A percentile compares a stretch with the other conserved stretches of the same genome.
Conservation (phyloP, 1,284 basidiomycete species). For the Boletellus deceptivus region DNA sequence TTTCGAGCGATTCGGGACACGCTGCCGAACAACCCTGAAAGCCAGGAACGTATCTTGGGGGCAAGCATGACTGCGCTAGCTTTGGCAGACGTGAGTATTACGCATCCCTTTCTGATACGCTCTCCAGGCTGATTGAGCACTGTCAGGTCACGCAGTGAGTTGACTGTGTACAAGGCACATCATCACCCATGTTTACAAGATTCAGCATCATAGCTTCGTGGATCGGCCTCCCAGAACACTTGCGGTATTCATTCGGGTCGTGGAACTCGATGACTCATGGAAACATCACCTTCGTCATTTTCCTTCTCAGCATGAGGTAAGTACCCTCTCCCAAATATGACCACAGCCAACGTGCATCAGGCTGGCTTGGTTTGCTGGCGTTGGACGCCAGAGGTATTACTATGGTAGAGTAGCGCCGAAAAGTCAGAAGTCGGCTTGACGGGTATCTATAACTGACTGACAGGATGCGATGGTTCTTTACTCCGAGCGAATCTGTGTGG, state of each 20-base stretch:
- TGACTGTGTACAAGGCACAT: background rate
- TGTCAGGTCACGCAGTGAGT: slow-evolving; percentile 56
- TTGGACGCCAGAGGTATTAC: slow-evolving; percentile 59
- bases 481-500: slow-evolving; percentile 27
- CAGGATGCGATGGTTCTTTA: background rate
- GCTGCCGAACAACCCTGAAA: slow-evolving; percentile 54
- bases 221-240: slow-evolving; percentile 53
- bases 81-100: slow-evolving; percentile 65
- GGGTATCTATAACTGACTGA: background rate
- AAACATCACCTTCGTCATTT: slow-evolving; percentile 62
- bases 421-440: slow-evolving; percentile 22
- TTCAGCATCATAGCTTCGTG: slow-evolving; percentile 57
- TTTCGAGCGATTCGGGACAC: slow-evolving; percentile 69
- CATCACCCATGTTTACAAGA: slow-evolving; percentile 2
- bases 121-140: slow-evolving; percentile 1
- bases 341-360: slow-evolving; percentile 25
- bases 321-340: background rate
- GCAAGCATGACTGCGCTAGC: slow-evolving; percentile 63
- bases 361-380: slow-evolving; percentile 63
- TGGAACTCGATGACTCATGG: slow-evolving; percentile 78
- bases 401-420: slow-evolving; percentile 33
- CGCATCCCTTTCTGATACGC: background rate
- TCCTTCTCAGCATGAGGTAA: slow-evolving; percentile 58
- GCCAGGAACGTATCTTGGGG: slow-evolving; percentile 70
- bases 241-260: slow-evolving; percentile 46